phyloP scores from a whole-genome alignment of 1,139 yeast genomes.

The Saccharomyces hybrid region DNA sequence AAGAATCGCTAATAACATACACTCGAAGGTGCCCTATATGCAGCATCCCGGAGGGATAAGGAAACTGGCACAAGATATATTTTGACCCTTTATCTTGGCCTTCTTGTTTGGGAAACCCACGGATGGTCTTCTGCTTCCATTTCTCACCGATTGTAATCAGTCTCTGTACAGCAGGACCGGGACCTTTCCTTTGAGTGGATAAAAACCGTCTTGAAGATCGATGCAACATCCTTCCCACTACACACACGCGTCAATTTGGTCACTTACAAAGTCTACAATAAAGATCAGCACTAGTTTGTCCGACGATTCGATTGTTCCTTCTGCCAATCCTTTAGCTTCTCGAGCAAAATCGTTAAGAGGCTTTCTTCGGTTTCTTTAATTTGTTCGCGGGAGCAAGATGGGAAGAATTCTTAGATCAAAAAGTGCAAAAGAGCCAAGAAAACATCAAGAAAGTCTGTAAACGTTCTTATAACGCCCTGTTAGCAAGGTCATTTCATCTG shows the following conservation, averaged over 20 bases:
- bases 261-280: not conserved
- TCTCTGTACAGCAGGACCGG: not conserved
- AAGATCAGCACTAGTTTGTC: not conserved
- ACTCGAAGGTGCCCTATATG: constrained; percentile 94
- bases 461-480: not conserved
- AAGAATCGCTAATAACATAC: constrained; percentile 79
- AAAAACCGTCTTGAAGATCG: not conserved
- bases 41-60: constrained; percentile 86
- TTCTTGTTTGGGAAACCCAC: constrained; percentile 10
- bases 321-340: not conserved
- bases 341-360: not conserved
- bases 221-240: not conserved
- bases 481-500: not conserved
- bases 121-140: constrained; percentile 24
- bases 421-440: not conserved
- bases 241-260: not conserved
- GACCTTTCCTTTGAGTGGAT: not conserved
- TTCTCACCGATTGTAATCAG: constrained; percentile 21
- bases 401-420: not conserved
- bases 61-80: constrained; percentile 81
- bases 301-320: not conserved
- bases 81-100: constrained; percentile 9
- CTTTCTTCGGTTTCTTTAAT: not conserved
- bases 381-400: not conserved
- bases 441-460: not conserved